phyloP scores from a whole-genome alignment of 805 yeast species.

The Barnettozyma populi region DNA sequence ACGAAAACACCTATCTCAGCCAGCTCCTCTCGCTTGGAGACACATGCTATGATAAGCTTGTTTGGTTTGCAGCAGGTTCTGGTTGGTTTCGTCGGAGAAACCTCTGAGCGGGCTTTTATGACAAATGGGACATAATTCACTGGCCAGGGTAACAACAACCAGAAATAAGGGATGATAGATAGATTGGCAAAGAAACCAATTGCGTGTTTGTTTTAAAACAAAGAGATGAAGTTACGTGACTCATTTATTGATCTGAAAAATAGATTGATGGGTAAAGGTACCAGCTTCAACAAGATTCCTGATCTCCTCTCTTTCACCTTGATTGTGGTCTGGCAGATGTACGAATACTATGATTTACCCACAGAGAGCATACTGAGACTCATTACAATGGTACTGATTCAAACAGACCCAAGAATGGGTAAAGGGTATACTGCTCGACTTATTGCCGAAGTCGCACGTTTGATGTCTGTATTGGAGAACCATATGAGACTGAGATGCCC shows the following conservation, averaged over 20 bases:
- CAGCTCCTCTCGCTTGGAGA: constrained; percentile 6
- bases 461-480: background rate
- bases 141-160: background rate
- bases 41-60: constrained; percentile 6
- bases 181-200: background rate
- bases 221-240: background rate
- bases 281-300: background rate
- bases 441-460: background rate
- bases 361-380: background rate
- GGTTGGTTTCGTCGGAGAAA: constrained; percentile 8
- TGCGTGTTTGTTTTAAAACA: background rate
- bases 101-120: background rate
- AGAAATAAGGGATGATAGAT: background rate
- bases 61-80: constrained; percentile 7
- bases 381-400: background rate
- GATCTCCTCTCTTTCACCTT: background rate
- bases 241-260: background rate
- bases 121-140: constrained; percentile 6
- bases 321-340: constrained; percentile 2
- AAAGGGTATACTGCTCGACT: background rate
- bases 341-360: background rate
- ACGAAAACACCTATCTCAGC: background rate
- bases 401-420: background rate
- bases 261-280: background rate
- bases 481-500: background rate